A percentile compares a stretch with the other conserved stretches of the same genome.
phyloP scores from a whole-genome alignment of 2,329 filamentous ascomycete species.

The Botryosphaeria agaves region DNA sequence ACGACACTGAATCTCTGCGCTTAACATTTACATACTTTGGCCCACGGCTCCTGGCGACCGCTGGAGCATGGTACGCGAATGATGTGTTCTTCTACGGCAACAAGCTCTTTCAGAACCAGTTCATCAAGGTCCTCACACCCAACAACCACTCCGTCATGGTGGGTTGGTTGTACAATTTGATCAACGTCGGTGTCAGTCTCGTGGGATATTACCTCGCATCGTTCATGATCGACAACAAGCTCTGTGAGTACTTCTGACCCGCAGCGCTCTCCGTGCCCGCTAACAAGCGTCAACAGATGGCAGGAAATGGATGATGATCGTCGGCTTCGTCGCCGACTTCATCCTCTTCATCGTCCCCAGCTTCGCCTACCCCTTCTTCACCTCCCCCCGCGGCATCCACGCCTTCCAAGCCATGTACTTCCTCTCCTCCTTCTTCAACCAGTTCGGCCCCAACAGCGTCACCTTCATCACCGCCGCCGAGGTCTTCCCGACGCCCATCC shows the following conservation, averaged over 20 bases:
- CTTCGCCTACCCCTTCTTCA: conserved; percentile 79
- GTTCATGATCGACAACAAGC: conserved; percentile 84
- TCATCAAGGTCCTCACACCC: conserved; percentile 67
- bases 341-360: conserved; percentile 84
- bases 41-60: conserved; percentile 69
- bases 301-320: conserved; percentile 88
- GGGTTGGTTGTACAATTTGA: conserved; percentile 80
- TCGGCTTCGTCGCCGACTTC: conserved; percentile 88
- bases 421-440: conserved; percentile 95
- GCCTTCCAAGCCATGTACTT: conserved; percentile 99
- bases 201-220: conserved; percentile 81
- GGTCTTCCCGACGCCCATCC: conserved; percentile 88
- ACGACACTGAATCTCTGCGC: conserved; percentile 70
- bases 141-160: conserved; percentile 58
- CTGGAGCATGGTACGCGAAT: conserved; percentile 86
- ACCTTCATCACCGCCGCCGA: conserved; percentile 94
- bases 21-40: conserved; percentile 72
- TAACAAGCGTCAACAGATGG: too few relatives aligned
- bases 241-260: too few relatives aligned
- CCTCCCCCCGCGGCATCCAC: conserved; percentile 49
- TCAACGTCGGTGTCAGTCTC: conserved; percentile 78
- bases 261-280: too few relatives aligned
- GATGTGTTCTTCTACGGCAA: conserved; percentile 99
- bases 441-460: conserved; percentile 91
- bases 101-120: conserved; percentile 89